Percentiles rank a stretch among this genome's conserved stretches.
Evolutionary conservation across 495 filamentous ascomycete species (phyloP).

Genomic region (Amniculicola lignicola): DNA sequence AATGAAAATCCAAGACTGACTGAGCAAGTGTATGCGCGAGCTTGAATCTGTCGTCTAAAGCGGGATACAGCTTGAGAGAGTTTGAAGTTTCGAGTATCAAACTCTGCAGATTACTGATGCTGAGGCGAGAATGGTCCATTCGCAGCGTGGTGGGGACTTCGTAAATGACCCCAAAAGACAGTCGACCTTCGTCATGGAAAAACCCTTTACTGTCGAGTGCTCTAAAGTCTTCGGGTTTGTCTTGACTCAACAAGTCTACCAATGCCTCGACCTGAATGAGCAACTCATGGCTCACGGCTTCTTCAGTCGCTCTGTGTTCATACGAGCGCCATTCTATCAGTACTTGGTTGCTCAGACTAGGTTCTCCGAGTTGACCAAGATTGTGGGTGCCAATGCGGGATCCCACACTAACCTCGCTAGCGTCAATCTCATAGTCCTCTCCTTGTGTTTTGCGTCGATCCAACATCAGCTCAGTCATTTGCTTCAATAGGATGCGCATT

Average conservation of each 20-base stretch:
- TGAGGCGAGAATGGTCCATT: neutral
- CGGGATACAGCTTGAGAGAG: neutral
- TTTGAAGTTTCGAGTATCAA: neutral
- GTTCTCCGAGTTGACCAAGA: neutral
- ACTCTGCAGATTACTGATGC: neutral
- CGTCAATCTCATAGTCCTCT: neutral
- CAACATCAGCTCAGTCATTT: neutral
- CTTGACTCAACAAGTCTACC: neutral
- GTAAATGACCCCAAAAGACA: slow-evolving; percentile 1
- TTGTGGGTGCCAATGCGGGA: slow-evolving; percentile 1
- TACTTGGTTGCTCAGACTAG: neutral
- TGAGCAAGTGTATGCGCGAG: slow-evolving; percentile 8
- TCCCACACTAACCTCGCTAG: neutral
- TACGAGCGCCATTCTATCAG: slow-evolving; percentile 7
- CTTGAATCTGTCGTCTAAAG: slow-evolving; percentile 6
- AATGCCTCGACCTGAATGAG: neutral
- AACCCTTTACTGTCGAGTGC: slow-evolving; percentile 3
- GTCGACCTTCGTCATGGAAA: neutral
- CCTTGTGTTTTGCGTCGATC: neutral
- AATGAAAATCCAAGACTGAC: slow-evolving; percentile 41
- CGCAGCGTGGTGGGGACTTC: neutral
- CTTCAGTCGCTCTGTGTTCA: neutral
- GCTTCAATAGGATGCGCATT: neutral
- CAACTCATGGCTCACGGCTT: neutral
- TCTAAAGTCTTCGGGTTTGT: slow-evolving; percentile 2